Percentiles rank a stretch among this genome's conserved stretches.
Evolutionary conservation across 805 yeast species (phyloP).

Genomic region (Wickerhamomyces bovis): DNA sequence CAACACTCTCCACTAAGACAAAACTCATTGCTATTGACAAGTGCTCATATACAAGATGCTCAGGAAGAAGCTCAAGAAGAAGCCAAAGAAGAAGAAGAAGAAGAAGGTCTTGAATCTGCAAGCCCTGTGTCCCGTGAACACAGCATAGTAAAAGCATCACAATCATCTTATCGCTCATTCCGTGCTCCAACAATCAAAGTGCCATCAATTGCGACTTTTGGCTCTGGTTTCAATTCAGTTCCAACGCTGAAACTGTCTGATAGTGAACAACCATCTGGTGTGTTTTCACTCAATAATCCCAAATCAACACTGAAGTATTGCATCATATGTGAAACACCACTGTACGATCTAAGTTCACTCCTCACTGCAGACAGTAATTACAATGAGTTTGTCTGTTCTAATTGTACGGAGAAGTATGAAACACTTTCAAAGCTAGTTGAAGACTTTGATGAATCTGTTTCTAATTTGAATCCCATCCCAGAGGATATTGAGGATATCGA

Average conservation of each 20-base stretch:
- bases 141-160: slow-evolving; percentile 7
- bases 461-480: slow-evolving; percentile 9
- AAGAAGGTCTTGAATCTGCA: background rate
- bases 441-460: slow-evolving; percentile 29
- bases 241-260: slow-evolving; percentile 17
- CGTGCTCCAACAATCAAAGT: background rate
- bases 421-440: slow-evolving; percentile 36
- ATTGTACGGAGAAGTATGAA: slow-evolving; percentile 55
- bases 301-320: slow-evolving; percentile 34
- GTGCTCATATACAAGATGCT: background rate
- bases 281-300: slow-evolving; percentile 5
- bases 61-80: background rate
- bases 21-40: background rate
- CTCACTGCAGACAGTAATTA: slow-evolving; percentile 23
- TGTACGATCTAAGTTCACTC: slow-evolving; percentile 51
- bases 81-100: too few species aligned
- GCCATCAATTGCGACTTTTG: background rate
- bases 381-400: slow-evolving; percentile 55
- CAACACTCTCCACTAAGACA: background rate
- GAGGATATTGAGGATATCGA: slow-evolving; percentile 19
- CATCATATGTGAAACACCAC: slow-evolving; percentile 63
- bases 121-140: background rate
- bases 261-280: slow-evolving; percentile 5
- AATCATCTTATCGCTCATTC: slow-evolving; percentile 1
- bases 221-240: slow-evolving; percentile 5